Conservation (phyloP, 2,329 filamentous ascomycete genomes). For the Saccharata proteae region DNA sequence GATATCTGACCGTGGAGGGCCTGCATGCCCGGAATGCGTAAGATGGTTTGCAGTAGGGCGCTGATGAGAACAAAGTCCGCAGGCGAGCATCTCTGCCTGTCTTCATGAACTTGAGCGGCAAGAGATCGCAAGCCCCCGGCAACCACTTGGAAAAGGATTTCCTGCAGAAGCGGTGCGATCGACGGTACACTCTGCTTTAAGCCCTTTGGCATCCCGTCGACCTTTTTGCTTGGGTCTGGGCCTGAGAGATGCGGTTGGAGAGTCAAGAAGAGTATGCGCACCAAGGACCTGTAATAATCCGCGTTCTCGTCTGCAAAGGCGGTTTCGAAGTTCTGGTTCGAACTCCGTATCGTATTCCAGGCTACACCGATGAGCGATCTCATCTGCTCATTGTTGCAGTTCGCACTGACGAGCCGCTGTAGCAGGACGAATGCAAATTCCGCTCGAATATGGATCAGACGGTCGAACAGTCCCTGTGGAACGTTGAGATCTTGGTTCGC, state of each 20-base stretch:
- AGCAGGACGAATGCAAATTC: conserved; percentile 73
- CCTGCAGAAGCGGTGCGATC: conserved; percentile 44
- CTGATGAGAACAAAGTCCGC: conserved; percentile 81
- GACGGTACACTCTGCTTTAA: conserved; percentile 15
- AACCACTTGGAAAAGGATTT: conserved; percentile 68
- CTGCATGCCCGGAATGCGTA: conserved; percentile 64
- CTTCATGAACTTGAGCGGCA: conserved; percentile 70
- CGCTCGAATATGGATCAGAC: conserved; percentile 62
- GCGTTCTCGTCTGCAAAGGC: conserved; percentile 45
- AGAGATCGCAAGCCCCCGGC: conserved; percentile 72
- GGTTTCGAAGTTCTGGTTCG: conserved; percentile 46
- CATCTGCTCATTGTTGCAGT: conserved; percentile 38
- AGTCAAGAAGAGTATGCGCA: conserved; percentile 75
- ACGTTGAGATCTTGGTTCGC: conserved; percentile 63
- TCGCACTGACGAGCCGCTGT: conserved; percentile 58
- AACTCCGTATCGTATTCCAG: conserved; percentile 47
- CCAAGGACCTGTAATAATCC: conserved; percentile 68
- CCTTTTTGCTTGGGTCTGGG: background rate
- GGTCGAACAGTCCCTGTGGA: conserved; percentile 69
- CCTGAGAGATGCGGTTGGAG: conserved; percentile 49
- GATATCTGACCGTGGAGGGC: conserved; percentile 43
- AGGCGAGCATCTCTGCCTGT: conserved; percentile 51
- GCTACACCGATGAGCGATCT: conserved; percentile 43
- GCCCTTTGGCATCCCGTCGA: conserved; percentile 4
- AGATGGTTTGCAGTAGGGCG: conserved; percentile 72